Percentiles rank a stretch among this genome's conserved stretches.
These are phyloP conservation scores for Ogataea methylovora DNA, from an alignment of 805 yeast genomes.

Conservation along the genomic window DNA sequence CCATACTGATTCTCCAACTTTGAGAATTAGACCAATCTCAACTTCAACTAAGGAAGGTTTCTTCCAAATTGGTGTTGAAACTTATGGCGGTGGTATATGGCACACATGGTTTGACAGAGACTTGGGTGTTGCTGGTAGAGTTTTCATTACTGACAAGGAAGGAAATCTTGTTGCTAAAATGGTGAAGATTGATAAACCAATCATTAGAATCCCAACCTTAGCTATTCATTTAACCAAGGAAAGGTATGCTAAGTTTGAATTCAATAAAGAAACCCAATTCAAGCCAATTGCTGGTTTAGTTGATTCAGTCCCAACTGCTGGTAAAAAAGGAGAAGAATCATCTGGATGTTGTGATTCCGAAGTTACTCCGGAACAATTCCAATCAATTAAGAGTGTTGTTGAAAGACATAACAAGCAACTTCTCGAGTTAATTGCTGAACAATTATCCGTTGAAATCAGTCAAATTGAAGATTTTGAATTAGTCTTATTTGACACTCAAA, in stretches of 20 bases:
- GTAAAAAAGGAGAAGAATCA: slow-evolving; percentile 7
- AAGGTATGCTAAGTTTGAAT: slow-evolving; percentile 71
- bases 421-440: slow-evolving; percentile 60
- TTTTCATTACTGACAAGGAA: slow-evolving; percentile 48
- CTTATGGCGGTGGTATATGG: slow-evolving; percentile 95
- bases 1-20: slow-evolving; percentile 90
- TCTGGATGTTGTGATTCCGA: slow-evolving; percentile 37
- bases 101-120: slow-evolving; percentile 98
- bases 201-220: slow-evolving; percentile 86
- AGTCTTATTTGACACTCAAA: slow-evolving; percentile 77
- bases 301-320: slow-evolving; percentile 16
- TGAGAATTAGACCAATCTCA: slow-evolving; percentile 84
- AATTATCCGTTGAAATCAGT: slow-evolving; percentile 40
- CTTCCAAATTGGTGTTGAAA: slow-evolving; percentile 86
- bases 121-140: slow-evolving; percentile 86
- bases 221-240: slow-evolving; percentile 87
- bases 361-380: slow-evolving; percentile 47
- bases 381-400: slow-evolving; percentile 55
- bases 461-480: slow-evolving; percentile 88
- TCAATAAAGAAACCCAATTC: slow-evolving; percentile 81
- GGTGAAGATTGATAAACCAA: slow-evolving; percentile 74
- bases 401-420: slow-evolving; percentile 74
- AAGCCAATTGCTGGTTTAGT: slow-evolving; percentile 75
- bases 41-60: slow-evolving; percentile 65
- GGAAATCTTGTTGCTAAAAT: slow-evolving; percentile 56